Evolutionary conservation across 2,329 filamentous ascomycete genomes (phyloP), one percentile per base, ranked within the genome.

Genomic region (Botryosphaeria dothidea): DNA sequence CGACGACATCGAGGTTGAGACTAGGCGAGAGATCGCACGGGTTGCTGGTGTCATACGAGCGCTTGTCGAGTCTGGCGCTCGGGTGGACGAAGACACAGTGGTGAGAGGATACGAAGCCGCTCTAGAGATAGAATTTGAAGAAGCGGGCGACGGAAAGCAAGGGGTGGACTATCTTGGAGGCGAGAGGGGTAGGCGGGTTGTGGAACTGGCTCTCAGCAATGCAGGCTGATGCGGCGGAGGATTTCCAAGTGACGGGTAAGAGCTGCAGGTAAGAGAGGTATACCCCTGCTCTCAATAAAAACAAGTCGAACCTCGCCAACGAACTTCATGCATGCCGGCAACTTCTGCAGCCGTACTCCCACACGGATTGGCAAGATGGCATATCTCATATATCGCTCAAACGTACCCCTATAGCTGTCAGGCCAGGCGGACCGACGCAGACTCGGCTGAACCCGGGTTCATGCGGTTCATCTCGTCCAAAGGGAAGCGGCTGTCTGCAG

Each of bases 61-160:
- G 1, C 80, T 99, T 66, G 91, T 96, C 1, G 90, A 96, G 75
- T 88, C 90, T 49, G 92, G 92, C 0, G 81, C 95, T 48, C 87
- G 89, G 66, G 92, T 99, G 29, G 95, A 98, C 71, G 94, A 98
- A 79, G 92, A 95, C 48, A 93, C 88, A 75, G 90, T 98, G 23
- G 90, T 88, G 71, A 88, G 84, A 71, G 92, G 91, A 0, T 99
- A 98, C 74, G 87, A 90, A 62, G 91, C 90, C 68, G 91, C 91
- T 31, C 82, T 96, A 2, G 91, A 96, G 71, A 82, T 94, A 73
- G 88, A 87, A 17, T 83, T 88, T 58, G 82, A 86, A 66, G 85
- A 86, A 17, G 81, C 84, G 1, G 82, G 83, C 21, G 88, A 87
- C 27, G 86, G 67, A 27, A 69, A 76, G 31, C 68, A 73, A 29